Base-by-base conservation (phyloP, 2,329 filamentous ascomycete genomes). In the Alternaria solani region DNA sequence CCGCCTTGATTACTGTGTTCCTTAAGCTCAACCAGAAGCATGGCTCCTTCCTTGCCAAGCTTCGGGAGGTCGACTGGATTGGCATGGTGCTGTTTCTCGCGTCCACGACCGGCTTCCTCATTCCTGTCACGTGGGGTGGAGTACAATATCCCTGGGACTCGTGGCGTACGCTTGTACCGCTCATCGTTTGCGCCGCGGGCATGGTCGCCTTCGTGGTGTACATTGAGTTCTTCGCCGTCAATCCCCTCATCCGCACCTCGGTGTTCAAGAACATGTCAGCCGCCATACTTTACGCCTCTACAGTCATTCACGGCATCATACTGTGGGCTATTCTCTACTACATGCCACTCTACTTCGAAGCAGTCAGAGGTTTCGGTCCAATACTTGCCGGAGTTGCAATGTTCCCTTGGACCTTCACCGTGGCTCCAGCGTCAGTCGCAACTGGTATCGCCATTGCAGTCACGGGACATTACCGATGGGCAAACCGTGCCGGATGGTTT, bases 61-160 rank as follows among this genome's bases (percentile, higher is more conserved):
- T 87, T 4, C 77, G 76, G 30, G 81, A 82, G 7, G 83, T 91
- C 25, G 89, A 92, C 70, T 91, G 86, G 83, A 55, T 87, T 32
- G 89, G 90, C 1, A 83, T 85, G 5, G 64, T 84, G 1, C 69
- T 92, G 4, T 91, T 92, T 70, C 81, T 89, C 18, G 84, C 80
- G 12, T 85, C 85, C 14, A 81, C 83, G 12, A 87, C 87, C 0
- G 84, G 83, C 23, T 85, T 90, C 67, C 75, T 90, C 41, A 86
- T 90, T 44, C 86, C 87, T 0, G 71, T 90, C 4, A 88, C 87
- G 2, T 89, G 87, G 82, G 89, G 88, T 9, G 89, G 88, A 38
- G 82, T 90, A 8, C 85, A 88, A 78, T 91, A 89, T 70, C 69
- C 82, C 0, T 92, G 89, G 89, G 72, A 78, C 44, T 87, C 83